Conservation (phyloP, 225 moss, liverwort and hornwort species). For the Takakia lepidozioides region DNA sequence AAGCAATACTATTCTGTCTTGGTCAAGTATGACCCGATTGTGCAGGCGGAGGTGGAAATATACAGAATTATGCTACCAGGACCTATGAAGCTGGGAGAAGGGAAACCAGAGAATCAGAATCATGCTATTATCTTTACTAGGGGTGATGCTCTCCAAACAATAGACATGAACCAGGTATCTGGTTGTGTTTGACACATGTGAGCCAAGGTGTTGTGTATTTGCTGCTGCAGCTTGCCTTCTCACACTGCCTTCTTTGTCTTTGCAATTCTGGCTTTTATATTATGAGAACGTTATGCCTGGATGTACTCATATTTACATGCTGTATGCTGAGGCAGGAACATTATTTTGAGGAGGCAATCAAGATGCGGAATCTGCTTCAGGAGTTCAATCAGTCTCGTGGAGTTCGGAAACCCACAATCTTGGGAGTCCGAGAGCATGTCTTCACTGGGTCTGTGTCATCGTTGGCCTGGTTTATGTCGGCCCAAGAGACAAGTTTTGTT, state of each 20-base stretch:
- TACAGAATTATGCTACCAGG: conserved; percentile 84
- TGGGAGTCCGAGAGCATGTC: conserved; percentile 97
- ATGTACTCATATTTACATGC: no score
- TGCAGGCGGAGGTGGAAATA: conserved; percentile 63
- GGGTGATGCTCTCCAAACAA: conserved; percentile 97
- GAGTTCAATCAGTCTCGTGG: conserved; percentile 72
- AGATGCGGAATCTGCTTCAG: conserved; percentile 95
- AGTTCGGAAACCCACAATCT: conserved; percentile 77
- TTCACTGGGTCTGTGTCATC: conserved; percentile 98
- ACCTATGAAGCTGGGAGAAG: conserved; percentile 76
- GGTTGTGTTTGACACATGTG: not conserved
- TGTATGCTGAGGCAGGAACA: conserved; percentile 48
- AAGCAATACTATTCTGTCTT: conserved; percentile 66
- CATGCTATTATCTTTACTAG: conserved; percentile 96
- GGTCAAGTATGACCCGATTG: conserved; percentile 63
- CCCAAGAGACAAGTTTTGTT: conserved; percentile 98
- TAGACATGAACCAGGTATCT: conserved; percentile 97
- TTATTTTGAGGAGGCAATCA: conserved; percentile 97
- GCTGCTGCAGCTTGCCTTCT: no score
- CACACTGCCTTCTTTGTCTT: no score
- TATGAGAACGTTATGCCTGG: not conserved
- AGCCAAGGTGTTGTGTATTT: no score
- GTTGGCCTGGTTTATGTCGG: conserved; percentile 98
- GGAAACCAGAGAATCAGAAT: conserved; percentile 99
- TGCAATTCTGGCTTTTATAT: no score